Base-by-base conservation (phyloP, 1,284 basidiomycete species). In the Xanthoconium separans region DNA sequence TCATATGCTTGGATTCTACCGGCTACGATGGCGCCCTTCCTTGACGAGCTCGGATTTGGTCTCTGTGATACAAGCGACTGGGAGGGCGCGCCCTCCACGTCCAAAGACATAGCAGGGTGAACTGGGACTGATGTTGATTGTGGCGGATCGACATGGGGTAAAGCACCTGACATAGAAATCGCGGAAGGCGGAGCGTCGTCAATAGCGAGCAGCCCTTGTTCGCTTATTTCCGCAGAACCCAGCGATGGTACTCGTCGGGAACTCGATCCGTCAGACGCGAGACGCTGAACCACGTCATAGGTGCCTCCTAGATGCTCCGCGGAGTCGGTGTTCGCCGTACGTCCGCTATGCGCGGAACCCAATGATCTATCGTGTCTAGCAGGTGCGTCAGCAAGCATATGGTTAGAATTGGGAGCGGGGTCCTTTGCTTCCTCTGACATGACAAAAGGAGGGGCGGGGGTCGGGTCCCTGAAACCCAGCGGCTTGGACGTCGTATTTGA, bases 391-490 rank as follows among this genome's bases (percentile, higher is more conserved):
- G 13, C n/a, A 47, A 16, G 31, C 39, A 51, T 34, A 39, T 51
- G 43, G n/a, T 58, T 52, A 8, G 65, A 66, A 29, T 55, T 66
- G 4, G 65, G 65, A 11, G 73, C 68, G 15, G 75, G 70, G 39
- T 71, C 59, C n/a, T 64, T 68, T 22, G 70, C 72, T 62, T 88
- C 83, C 54, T 82, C 78, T 57, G 86, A 84, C 2, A 80, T 69
- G 24, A 74, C 69, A 13, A 90, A 74, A 12, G 76, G 75, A 2
- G 89, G 87, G 6, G 79, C 80, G 2, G 87, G 85, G 56, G 83
- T 84, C 2, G 87, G 88, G 66, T 91, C 89, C 39, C 86, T 79
- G 65, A 90, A 81, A 29, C 87, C 83, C 15, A 79, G 55, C 73
- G 3, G 79, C 73, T 60, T 80, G 76, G 58, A 80, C 82, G 56